Conservation (phyloP, 805 yeast genomes). For the Yarrowia hollandica region DNA sequence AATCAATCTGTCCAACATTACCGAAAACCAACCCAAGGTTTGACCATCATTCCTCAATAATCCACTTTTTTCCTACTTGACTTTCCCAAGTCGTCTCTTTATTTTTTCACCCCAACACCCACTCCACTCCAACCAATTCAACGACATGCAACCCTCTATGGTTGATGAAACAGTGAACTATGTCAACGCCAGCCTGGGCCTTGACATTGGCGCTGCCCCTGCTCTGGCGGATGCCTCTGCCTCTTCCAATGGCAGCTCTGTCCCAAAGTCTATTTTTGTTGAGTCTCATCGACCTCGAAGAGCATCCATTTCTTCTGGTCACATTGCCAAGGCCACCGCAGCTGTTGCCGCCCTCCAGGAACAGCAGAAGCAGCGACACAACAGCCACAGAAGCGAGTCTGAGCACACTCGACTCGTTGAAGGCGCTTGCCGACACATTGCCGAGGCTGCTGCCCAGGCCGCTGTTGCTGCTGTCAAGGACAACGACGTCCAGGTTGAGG, state of each 20-base stretch:
- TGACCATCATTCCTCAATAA: no score
- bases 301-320: slow-evolving; percentile 14
- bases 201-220: slow-evolving; percentile 49
- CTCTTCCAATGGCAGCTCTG: slow-evolving; percentile 12
- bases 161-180: slow-evolving; percentile 53
- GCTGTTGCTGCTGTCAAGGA: slow-evolving; percentile 41
- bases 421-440: slow-evolving; percentile 80
- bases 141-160: slow-evolving; percentile 29
- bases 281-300: background rate
- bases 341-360: slow-evolving; percentile 10
- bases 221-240: slow-evolving; percentile 24
- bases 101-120: slow-evolving; percentile 4
- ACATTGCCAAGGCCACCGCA: slow-evolving; percentile 27
- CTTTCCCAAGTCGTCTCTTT: background rate
- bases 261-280: background rate
- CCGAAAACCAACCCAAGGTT: no score
- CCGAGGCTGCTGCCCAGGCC: slow-evolving; percentile 67
- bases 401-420: slow-evolving; percentile 71
- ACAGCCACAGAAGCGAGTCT: slow-evolving; percentile 52
- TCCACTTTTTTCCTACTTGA: no score
- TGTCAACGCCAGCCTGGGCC: slow-evolving; percentile 60
- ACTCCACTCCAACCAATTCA: background rate
- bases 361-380: slow-evolving; percentile 26
- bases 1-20: no score
- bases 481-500: slow-evolving; percentile 34